Conservation (phyloP, 805 yeast species). For the Maudiozyma serrabonitensis region DNA sequence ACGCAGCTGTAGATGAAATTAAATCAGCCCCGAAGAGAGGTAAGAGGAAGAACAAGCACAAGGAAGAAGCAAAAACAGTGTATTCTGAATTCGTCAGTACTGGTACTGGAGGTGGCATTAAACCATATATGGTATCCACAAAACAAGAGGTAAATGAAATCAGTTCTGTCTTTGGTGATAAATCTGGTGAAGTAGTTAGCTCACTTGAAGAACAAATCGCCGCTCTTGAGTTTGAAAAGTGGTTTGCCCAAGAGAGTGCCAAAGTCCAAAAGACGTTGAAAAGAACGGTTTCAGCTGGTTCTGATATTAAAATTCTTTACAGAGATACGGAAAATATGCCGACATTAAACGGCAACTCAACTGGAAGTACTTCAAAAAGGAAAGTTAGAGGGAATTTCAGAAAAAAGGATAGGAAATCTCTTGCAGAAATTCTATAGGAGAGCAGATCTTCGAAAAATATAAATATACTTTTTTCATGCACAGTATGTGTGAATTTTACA, state of each 20-base stretch:
- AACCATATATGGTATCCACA: slow-evolving; percentile 10
- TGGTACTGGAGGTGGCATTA: slow-evolving; percentile 14
- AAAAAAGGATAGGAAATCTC: slow-evolving; percentile 3
- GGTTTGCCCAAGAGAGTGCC: slow-evolving; percentile 82
- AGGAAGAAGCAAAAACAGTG: background rate
- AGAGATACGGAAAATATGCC: slow-evolving; percentile 14
- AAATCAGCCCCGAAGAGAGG: slow-evolving; percentile 2
- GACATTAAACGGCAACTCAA: slow-evolving; percentile 5
- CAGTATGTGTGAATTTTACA: background rate
- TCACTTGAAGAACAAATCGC: slow-evolving; percentile 57
- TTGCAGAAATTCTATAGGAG: slow-evolving; percentile 1
- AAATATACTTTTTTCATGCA: background rate
- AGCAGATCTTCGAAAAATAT: background rate
- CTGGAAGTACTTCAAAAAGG: slow-evolving; percentile 6
- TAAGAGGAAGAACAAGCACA: background rate
- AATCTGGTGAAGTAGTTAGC: background rate
- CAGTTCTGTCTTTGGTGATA: slow-evolving; percentile 4
- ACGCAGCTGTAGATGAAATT: background rate
- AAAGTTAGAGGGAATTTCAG: slow-evolving; percentile 13
- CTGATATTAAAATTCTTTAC: slow-evolving; percentile 11
- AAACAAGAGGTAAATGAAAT: slow-evolving; percentile 6
- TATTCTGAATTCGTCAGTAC: slow-evolving; percentile 17
- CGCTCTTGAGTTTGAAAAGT: slow-evolving; percentile 74
- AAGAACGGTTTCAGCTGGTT: slow-evolving; percentile 3
- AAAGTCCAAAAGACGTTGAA: slow-evolving; percentile 42